Evolutionary conservation across 768 basidiomycete species (phyloP), one percentile per base, ranked within the genome.

Genomic region (Mycena vitilis): DNA sequence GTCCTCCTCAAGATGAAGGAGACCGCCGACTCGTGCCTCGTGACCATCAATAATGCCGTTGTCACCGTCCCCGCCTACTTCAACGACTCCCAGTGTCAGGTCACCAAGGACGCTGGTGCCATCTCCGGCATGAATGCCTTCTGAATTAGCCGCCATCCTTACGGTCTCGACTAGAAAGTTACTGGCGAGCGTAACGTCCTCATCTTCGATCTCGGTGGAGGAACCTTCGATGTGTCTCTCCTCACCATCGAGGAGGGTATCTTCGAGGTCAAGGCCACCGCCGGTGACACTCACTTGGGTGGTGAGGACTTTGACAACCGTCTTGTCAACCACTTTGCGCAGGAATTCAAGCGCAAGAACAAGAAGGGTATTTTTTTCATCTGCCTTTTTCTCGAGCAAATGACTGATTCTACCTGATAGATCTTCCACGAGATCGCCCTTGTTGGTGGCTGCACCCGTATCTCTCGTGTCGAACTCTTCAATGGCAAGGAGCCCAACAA

Each of bases 41-140:
- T 83, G 75, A 87, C 85, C 62, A 84, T 96, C 78, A 90, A 80
- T 79, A 95, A 96, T 80, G 96, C 97, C 63, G 96, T 99, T 74
- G 91, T 98, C 75, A 96, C 96, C 30, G 92, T 98, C 70, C 96
- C 96, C 36, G 95, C 96, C 45, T 98, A 98, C 86, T 98, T 98
- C 88, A 99, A 98, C 81, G 95, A 98, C 84, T 96, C 96, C 34
- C 97, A 99, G 79, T 93, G 97, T 78, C 95, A 97, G 77, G 97
- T 97, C 23, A 99, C 97, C 75, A 98, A 98, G 85, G 96, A 98
- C 76, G 96, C 97, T 40, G 97, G 96, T 74, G 89, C 88, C 68
- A 98, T 99, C 75, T 88, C 95, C 23, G 97, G 97, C 70, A 83
- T 99, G 72, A 95, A 96, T 78, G 93, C 98, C 68, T 93, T 97